These are phyloP conservation scores for Leonotis leonurus DNA, from an alignment of 257 asterid genomes.

Conservation along the genomic window DNA sequence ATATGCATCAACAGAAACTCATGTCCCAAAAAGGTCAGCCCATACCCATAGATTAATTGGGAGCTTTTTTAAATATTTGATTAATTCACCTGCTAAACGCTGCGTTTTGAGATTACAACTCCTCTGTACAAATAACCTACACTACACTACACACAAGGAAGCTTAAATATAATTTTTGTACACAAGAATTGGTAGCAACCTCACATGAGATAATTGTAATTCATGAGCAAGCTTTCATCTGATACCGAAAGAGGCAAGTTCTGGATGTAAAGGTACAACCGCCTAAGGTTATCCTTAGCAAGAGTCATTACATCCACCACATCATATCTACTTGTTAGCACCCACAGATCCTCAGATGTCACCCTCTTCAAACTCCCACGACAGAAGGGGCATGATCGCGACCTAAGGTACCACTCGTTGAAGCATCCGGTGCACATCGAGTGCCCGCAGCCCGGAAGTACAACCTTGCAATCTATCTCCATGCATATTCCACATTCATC, in stretches of 20 bases:
- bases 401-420: constrained; percentile 44
- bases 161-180: no score
- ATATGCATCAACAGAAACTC: no score
- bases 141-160: no score
- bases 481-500: constrained; percentile 77
- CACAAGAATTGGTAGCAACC: no score
- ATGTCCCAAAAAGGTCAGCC: no score
- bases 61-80: no score
- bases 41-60: no score
- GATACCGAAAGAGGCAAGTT: constrained; percentile 34
- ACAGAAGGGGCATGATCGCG: constrained; percentile 59
- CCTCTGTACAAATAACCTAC: no score
- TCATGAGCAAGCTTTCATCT: constrained; percentile 34
- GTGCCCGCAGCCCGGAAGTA: constrained; percentile 60
- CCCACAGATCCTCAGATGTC: constrained; percentile 45
- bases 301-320: constrained; percentile 39
- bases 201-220: constrained; percentile 49
- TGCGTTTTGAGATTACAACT: no score
- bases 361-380: constrained; percentile 53
- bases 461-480: constrained; percentile 43
- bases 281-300: constrained; percentile 43
- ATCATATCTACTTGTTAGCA: constrained; percentile 36
- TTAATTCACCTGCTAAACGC: no score
- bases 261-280: constrained; percentile 44
- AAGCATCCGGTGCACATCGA: constrained; percentile 49